These are phyloP conservation scores for Cicer cuneatum DNA, from an alignment of 306 rosid species.

Conservation along the genomic window DNA sequence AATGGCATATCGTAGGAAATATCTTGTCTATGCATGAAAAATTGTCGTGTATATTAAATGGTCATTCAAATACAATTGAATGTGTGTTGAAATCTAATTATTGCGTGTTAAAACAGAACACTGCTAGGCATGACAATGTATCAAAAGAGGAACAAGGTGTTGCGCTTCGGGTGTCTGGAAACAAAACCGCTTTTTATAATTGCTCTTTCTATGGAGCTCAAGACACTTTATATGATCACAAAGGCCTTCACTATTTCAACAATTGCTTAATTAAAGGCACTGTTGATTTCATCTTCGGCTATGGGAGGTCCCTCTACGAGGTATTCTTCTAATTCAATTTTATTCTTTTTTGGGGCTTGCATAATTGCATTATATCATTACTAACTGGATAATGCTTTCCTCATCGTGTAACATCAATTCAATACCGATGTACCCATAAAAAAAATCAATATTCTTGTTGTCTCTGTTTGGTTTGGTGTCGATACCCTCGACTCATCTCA, in stretches of 20 bases:
- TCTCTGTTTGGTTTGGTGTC: too few relatives aligned
- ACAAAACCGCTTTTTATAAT: constrained; percentile 68
- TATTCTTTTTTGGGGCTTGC: not conserved
- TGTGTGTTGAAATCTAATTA: too few relatives aligned
- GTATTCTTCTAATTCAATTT: constrained; percentile 8
- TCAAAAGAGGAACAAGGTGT: constrained; percentile 61
- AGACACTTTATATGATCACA: constrained; percentile 79
- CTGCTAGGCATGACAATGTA: constrained; percentile 57
- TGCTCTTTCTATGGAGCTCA: constrained; percentile 71
- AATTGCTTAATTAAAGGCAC: constrained; percentile 77
- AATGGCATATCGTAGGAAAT: not conserved
- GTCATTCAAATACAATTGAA: too few relatives aligned
- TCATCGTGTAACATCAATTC: too few relatives aligned
- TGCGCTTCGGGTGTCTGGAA: constrained; percentile 70
- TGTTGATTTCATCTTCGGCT: constrained; percentile 77
- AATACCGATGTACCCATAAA: too few relatives aligned
- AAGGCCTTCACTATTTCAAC: constrained; percentile 75
- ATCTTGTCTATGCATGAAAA: too few relatives aligned
- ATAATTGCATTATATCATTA: too few relatives aligned
- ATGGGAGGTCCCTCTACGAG: constrained; percentile 72
- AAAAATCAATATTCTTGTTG: too few relatives aligned
- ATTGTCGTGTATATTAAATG: too few relatives aligned
- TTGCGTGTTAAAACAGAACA: constrained; percentile 62
- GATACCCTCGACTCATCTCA: too few relatives aligned
- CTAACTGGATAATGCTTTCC: too few relatives aligned